Conservation (phyloP, 768 basidiomycete species). For the Hericium erinaceus region DNA sequence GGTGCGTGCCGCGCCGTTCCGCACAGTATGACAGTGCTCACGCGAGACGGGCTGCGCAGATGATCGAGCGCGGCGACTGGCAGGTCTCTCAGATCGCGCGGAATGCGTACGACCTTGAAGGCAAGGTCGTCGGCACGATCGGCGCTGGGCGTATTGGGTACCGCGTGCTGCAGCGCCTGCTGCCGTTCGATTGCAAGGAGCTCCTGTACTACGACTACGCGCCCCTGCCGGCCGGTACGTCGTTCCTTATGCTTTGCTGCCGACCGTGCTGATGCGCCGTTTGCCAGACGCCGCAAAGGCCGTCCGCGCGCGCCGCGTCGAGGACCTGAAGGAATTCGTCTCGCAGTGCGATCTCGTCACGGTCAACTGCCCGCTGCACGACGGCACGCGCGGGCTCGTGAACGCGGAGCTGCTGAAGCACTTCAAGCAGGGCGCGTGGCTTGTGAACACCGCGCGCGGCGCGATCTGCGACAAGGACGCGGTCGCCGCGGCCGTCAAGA, state of each 20-base stretch:
- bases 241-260: not conserved
- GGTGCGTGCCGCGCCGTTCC: slow-evolving; percentile 25
- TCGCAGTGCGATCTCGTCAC: slow-evolving; percentile 69
- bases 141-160: slow-evolving; percentile 78
- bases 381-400: slow-evolving; percentile 71
- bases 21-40: not conserved
- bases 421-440: slow-evolving; percentile 89
- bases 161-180: slow-evolving; percentile 44
- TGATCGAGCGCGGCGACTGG: slow-evolving; percentile 84
- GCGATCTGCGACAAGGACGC: slow-evolving; percentile 84
- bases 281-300: slow-evolving; percentile 49
- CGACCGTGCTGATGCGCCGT: slow-evolving; percentile 10
- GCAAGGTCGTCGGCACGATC: slow-evolving; percentile 87
- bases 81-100: slow-evolving; percentile 75
- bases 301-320: slow-evolving; percentile 65
- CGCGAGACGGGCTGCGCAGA: slow-evolving; percentile 27
- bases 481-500: slow-evolving; percentile 65
- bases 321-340: slow-evolving; percentile 47
- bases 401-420: slow-evolving; percentile 76
- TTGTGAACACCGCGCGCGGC: slow-evolving; percentile 90
- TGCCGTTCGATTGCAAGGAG: slow-evolving; percentile 84
- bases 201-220: slow-evolving; percentile 86
- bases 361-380: slow-evolving; percentile 86
- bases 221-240: slow-evolving; percentile 51
- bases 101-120: slow-evolving; percentile 82